Conservation (phyloP, 805 yeast species). For the Kuraishia borneana region DNA sequence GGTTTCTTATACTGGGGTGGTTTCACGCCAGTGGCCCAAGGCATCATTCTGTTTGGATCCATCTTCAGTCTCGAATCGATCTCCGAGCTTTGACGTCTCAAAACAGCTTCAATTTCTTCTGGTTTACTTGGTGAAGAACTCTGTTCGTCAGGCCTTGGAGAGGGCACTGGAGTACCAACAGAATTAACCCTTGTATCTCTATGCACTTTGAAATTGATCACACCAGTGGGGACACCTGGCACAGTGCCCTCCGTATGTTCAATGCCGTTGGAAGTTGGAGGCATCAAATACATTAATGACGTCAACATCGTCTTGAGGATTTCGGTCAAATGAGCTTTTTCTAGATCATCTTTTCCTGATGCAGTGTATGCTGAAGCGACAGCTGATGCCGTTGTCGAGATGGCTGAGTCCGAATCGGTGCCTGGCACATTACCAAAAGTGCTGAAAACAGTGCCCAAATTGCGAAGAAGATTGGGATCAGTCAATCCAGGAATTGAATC, state of each 20-base stretch:
- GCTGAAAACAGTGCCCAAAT: neutral
- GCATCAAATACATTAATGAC: slow-evolving; percentile 5
- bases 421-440: neutral
- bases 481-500: neutral
- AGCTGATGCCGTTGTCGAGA: slow-evolving; percentile 25
- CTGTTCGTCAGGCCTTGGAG: neutral
- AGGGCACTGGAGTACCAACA: too few relatives aligned
- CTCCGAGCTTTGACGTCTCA: slow-evolving; percentile 9
- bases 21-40: slow-evolving; percentile 8
- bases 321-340: slow-evolving; percentile 9
- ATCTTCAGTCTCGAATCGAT: neutral
- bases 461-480: neutral
- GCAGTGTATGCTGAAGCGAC: slow-evolving; percentile 25
- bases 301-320: slow-evolving; percentile 10
- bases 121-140: neutral
- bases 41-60: neutral
- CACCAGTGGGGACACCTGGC: slow-evolving; percentile 16
- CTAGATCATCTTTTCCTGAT: slow-evolving; percentile 11
- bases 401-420: slow-evolving; percentile 2
- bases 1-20: slow-evolving; percentile 21
- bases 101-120: slow-evolving; percentile 4
- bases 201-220: slow-evolving; percentile 17
- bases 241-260: slow-evolving; percentile 2
- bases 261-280: slow-evolving; percentile 8
- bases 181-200: too few relatives aligned